These are phyloP conservation scores for Saccharomyces kudriavzevii DNA, from an alignment of 805 yeast genomes.

Conservation along the genomic window DNA sequence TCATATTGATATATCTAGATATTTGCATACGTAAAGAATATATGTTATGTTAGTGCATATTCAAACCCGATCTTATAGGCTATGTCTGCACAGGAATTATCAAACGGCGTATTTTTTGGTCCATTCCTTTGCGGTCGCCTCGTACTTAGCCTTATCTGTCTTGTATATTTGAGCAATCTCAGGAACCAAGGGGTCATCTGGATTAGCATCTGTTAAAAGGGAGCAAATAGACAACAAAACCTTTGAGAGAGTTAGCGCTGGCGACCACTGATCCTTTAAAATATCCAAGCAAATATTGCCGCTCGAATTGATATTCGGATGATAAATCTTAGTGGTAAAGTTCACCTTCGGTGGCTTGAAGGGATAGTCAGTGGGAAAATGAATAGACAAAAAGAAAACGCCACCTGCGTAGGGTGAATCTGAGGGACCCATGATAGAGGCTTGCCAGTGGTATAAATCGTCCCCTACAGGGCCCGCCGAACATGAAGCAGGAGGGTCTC, in stretches of 20 bases:
- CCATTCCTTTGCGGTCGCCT: slow-evolving; percentile 96
- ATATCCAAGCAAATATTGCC: slow-evolving; percentile 95
- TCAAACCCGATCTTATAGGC: background rate
- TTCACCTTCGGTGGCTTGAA: slow-evolving; percentile 92
- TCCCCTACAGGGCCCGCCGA: slow-evolving; percentile 98
- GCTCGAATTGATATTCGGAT: slow-evolving; percentile 89
- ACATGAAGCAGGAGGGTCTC: slow-evolving; percentile 97
- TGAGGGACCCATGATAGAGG: slow-evolving; percentile 96
- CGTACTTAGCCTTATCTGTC: slow-evolving; percentile 85
- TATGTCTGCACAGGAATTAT: background rate
- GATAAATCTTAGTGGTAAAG: slow-evolving; percentile 91
- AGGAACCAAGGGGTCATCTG: slow-evolving; percentile 96
- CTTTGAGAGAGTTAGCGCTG: slow-evolving; percentile 91
- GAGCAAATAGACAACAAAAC: slow-evolving; percentile 91
- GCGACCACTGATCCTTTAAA: slow-evolving; percentile 96
- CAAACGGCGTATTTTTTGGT: slow-evolving; percentile 93
- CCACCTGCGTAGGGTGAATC: slow-evolving; percentile 87
- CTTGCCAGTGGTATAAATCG: slow-evolving; percentile 97
- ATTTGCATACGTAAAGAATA: background rate
- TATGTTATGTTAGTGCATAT: background rate
- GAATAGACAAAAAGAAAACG: slow-evolving; percentile 87
- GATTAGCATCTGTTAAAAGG: slow-evolving; percentile 93
- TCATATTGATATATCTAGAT: background rate
- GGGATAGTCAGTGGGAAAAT: slow-evolving; percentile 97
- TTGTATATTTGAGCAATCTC: slow-evolving; percentile 94